phyloP scores from a whole-genome alignment of 805 yeast species.

The Metschnikowia bowlesiae region DNA sequence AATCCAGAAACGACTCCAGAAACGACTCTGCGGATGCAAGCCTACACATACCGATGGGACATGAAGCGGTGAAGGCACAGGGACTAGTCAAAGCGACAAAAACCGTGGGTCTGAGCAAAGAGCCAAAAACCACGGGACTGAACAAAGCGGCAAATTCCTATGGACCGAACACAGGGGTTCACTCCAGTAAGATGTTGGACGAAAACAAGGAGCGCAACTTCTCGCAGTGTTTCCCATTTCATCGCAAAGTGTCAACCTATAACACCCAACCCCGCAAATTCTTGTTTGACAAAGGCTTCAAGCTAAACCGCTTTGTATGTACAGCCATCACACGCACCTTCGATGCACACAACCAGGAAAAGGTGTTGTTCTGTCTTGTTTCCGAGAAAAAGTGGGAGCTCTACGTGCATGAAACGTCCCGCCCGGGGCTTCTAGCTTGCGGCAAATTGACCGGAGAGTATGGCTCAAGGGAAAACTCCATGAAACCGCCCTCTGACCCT shows the following conservation, averaged over 20 bases:
- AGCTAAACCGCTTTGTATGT: constrained; percentile 24
- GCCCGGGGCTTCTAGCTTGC: constrained; percentile 58
- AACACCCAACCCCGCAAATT: constrained; percentile 51
- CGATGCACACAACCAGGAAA: constrained; percentile 49
- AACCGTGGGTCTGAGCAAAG: no score
- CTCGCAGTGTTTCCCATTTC: constrained; percentile 78
- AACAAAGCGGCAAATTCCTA: background rate
- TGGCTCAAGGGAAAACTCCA: constrained; percentile 42
- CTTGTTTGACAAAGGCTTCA: constrained; percentile 21
- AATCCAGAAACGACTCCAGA: background rate
- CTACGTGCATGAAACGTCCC: constrained; percentile 41
- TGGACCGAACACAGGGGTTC: background rate
- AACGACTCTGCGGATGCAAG: background rate
- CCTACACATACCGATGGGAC: background rate
- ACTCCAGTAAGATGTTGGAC: constrained; percentile 9
- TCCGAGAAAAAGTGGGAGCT: constrained; percentile 73
- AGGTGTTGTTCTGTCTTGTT: constrained; percentile 60
- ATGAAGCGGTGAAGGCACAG: background rate
- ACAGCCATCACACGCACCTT: constrained; percentile 28
- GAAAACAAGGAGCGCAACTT: constrained; percentile 59
- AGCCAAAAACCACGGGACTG: no score
- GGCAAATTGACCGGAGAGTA: constrained; percentile 69
- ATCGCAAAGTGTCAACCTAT: constrained; percentile 50
- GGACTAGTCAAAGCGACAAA: no score
- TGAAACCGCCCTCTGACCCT: constrained; percentile 16